Evolutionary conservation across 2,329 filamentous ascomycete genomes (phyloP).

Genomic region (Fusarium phyllophilum): DNA sequence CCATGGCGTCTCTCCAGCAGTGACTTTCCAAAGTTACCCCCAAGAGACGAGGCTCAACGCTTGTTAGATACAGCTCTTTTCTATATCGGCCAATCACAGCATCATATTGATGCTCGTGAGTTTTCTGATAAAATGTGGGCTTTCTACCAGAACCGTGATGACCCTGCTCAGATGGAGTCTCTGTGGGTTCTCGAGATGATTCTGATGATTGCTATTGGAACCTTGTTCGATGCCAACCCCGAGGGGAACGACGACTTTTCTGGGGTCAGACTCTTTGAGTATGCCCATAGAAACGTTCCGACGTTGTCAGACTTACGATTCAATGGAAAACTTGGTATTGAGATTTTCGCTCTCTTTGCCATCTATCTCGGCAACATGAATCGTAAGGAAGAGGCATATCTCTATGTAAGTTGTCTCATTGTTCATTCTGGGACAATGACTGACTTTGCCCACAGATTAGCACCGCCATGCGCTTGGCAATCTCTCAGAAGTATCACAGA

Average conservation of each 20-base stretch:
- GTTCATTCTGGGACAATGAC: rapidly evolving
- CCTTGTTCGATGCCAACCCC: constrained; percentile 38
- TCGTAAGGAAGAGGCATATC: constrained; percentile 42
- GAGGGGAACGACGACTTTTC: constrained; percentile 42
- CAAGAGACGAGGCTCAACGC: constrained; percentile 38
- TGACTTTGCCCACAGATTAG: constrained; percentile 35
- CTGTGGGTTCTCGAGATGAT: constrained; percentile 44
- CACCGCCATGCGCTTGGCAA: constrained; percentile 43
- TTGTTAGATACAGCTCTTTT: constrained; percentile 39
- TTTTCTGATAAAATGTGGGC: constrained; percentile 43
- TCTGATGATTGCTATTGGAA: constrained; percentile 42
- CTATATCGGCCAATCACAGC: constrained; percentile 43
- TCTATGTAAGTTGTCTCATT: constrained; percentile 27
- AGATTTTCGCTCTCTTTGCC: constrained; percentile 43
- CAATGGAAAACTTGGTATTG: constrained; percentile 44
- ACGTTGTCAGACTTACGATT: constrained; percentile 41
- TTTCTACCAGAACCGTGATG: constrained; percentile 40
- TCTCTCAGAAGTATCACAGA: constrained; percentile 45
- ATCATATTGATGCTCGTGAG: constrained; percentile 42
- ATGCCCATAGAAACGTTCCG: constrained; percentile 43
- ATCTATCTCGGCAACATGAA: constrained; percentile 42
- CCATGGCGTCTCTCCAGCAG: constrained; percentile 38
- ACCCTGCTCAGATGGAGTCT: constrained; percentile 35
- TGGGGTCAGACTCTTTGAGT: constrained; percentile 37
- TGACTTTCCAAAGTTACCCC: constrained; percentile 39